Evolutionary conservation across 2,329 filamentous ascomycete species (phyloP), one percentile per base, ranked within the genome.

Genomic region (Cladosporium oxysporum): DNA sequence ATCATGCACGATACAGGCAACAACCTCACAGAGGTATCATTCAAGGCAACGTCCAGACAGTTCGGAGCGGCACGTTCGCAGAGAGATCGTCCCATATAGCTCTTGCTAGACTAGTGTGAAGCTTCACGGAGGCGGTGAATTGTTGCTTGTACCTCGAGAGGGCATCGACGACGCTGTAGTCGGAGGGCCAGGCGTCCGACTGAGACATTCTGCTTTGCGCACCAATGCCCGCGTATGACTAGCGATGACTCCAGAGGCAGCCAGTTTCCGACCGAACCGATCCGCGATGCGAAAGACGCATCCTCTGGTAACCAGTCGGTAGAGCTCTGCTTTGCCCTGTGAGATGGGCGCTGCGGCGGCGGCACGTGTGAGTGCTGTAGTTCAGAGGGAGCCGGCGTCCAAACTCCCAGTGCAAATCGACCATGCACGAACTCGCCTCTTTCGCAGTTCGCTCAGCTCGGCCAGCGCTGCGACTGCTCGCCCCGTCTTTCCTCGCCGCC

Each of bases 101-200:
- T 55, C 52, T 55, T 55, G 52, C 18, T 55, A n/a, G 29, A 18
- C 52, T 55, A 55, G 52, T 29, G 52, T 33, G 52, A 29, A 55
- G 52, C 52, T 55, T 55, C 52, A 55, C 52, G 10, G 52, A 55
- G 52, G 52, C 52, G 52, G 52, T 55, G 52, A 55, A 55, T 8
- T 55, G 18, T 29, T 31, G 52, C 29, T 31, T 55, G 52, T 55
- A 55, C 52, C 28, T 21, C 52, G 28, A 33, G 11, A 21, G 16
- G 12, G 31, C 3, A 0, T 55, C 14, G 11, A 55, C 29, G 33
- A 55, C n/a, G 16, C 41, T 47, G n/a, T 33, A 33, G 28, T 3
- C 52, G 5, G 28, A 33, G 28, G 52, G 7, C 28, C 18, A 55
- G 52, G 28, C 52, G 16, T 33, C 12, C 28, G 23, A 21, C 52